phyloP scores from a whole-genome alignment of 768 basidiomycete species.

The Strobilomyces confusus region DNA sequence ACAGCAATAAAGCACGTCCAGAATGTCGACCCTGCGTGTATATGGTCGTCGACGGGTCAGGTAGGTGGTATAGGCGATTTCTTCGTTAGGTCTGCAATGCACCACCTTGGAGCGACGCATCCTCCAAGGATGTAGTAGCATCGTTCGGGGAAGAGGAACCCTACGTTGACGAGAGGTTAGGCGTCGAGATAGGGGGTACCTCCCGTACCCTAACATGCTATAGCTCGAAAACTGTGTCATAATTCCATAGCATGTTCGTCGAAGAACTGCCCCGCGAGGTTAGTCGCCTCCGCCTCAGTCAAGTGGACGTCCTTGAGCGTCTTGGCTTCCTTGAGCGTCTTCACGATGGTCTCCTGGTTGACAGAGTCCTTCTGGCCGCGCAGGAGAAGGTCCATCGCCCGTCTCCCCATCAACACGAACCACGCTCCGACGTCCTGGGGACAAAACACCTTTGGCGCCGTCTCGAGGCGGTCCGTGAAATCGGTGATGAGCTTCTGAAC shows the following conservation, averaged over 20 bases:
- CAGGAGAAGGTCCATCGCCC: conserved; percentile 14
- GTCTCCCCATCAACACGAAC: conserved; percentile 16
- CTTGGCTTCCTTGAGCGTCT: conserved; percentile 11
- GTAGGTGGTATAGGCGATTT: too few species aligned
- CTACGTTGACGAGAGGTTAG: too few species aligned
- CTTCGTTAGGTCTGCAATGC: too few species aligned
- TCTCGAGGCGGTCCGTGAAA: conserved; percentile 4
- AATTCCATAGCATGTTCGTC: conserved; percentile 10
- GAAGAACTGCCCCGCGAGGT: conserved; percentile 11
- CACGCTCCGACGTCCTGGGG: conserved; percentile 10
- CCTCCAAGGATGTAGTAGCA: too few species aligned
- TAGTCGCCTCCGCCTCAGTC: conserved; percentile 3
- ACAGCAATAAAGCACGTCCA: too few species aligned
- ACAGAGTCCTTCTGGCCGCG: conserved; percentile 5
- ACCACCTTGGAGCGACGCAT: too few species aligned
- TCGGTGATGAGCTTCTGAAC: conserved; percentile 13
- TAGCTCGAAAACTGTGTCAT: neutral
- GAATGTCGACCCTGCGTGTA: too few species aligned
- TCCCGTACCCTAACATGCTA: too few species aligned
- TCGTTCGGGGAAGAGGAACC: too few species aligned
- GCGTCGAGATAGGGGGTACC: too few species aligned
- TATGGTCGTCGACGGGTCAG: too few species aligned
- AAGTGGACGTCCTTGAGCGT: conserved; percentile 8
- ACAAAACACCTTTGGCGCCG: neutral
- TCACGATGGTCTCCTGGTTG: conserved; percentile 9